Percentiles rank a stretch among this genome's conserved stretches.
These are phyloP conservation scores for Carex scoparia DNA, from an alignment of 176 grass and related monocot species.

Conservation along the genomic window DNA sequence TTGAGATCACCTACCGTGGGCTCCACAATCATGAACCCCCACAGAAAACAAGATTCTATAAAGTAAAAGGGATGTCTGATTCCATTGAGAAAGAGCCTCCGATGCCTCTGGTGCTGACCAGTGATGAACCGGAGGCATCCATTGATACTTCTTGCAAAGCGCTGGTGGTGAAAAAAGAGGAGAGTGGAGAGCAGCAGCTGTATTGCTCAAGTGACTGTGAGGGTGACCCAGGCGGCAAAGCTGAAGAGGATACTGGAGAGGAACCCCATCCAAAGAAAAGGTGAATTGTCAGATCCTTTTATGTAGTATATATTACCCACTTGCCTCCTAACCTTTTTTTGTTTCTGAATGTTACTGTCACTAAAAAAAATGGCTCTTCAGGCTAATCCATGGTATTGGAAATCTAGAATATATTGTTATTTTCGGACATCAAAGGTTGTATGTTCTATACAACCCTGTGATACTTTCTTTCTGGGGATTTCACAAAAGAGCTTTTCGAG, in stretches of 20 bases:
- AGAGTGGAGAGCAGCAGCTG: slow-evolving; percentile 60
- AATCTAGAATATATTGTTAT: not conserved
- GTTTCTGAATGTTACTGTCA: not conserved
- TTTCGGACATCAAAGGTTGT: not conserved
- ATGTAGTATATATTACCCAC: not conserved
- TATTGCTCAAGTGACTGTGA: slow-evolving; percentile 99
- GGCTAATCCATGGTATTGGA: not conserved
- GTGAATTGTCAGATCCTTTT: slow-evolving; percentile 31
- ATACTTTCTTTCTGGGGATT: not conserved
- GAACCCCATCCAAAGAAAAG: slow-evolving; percentile 60
- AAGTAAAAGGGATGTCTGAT: slow-evolving; percentile 40
- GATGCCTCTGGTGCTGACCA: slow-evolving; percentile 50
- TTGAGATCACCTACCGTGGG: slow-evolving; percentile 84
- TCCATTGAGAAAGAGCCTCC: slow-evolving; percentile 17
- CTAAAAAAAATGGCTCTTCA: not conserved
- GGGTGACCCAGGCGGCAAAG: slow-evolving; percentile 60
- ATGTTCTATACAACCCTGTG: not conserved
- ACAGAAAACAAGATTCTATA: slow-evolving; percentile 67
- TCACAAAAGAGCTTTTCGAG: not conserved
- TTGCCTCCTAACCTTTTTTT: not conserved
- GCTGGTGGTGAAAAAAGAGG: slow-evolving; percentile 33
- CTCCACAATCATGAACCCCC: slow-evolving; percentile 82
- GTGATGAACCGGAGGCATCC: slow-evolving; percentile 55
- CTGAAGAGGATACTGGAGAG: slow-evolving; percentile 46
- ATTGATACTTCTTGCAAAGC: slow-evolving; percentile 36